Conservation (phyloP, 1,139 yeast species). For the Hansenula sp. region DNA sequence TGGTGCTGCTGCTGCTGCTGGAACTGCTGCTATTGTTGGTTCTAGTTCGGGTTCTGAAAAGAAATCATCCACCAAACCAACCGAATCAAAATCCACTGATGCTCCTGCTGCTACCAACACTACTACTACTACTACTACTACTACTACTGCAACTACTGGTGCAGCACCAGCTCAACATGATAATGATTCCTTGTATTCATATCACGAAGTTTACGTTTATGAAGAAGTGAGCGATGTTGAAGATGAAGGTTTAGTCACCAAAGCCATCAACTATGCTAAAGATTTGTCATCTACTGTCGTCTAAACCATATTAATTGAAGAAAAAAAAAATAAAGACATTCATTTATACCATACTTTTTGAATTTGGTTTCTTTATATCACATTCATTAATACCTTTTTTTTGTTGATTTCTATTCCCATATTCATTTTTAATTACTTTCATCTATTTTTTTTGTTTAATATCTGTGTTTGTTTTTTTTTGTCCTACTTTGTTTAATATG, state of each 20-base stretch:
- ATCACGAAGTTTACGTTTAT: background rate
- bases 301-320: too few species aligned
- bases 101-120: background rate
- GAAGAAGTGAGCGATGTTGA: slow-evolving; percentile 1
- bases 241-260: background rate
- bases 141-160: background rate
- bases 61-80: background rate
- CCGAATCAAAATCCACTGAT: background rate
- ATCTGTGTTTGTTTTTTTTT: background rate
- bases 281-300: background rate
- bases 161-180: background rate
- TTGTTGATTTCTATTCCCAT: background rate
- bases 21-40: background rate
- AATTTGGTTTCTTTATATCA: background rate
- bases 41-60: background rate
- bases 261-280: background rate
- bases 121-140: background rate
- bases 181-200: slow-evolving; percentile 1
- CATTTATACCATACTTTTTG: background rate
- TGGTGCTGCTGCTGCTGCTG: slow-evolving; percentile 1
- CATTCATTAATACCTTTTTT: background rate
- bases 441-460: background rate
- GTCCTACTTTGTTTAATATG: too few species aligned
- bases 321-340: too few species aligned
- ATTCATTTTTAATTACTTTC: background rate